Base-by-base conservation (phyloP, 2,329 filamentous ascomycete species). In the Beauveria australis region DNA sequence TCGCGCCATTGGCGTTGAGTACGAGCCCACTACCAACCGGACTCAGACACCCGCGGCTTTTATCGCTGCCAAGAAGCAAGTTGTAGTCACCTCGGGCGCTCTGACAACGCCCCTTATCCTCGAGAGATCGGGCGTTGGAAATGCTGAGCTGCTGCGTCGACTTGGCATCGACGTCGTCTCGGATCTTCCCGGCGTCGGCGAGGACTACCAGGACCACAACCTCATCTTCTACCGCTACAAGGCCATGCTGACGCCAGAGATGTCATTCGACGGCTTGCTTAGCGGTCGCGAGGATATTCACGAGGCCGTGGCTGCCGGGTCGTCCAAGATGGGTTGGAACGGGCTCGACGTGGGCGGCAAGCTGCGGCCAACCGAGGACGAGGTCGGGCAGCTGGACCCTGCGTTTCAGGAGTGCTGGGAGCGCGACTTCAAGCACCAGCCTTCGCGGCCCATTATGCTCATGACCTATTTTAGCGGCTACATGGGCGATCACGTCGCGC, bases 121-220 rank as follows among this genome's bases (percentile, higher is more conserved):
- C 1, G 82, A 87, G 67, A 74, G 83, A 24, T 87, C 84, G 2
- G 84, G 84, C 9, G 66, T 87, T 9, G 82, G 81, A 22, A 74
- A 75, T 54, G 71, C 73, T 2, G 73, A 77, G 3, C 70, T 85
- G 12, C 68, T 78, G 16, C 63, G 69, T 33, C 63, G 65, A 16
- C 73, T 71, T 1, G 79, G 79, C 1, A 78, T 86, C 9, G 72
- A 77, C 2, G 68, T 79, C 2, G 68, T 83, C 2, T 72, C 77
- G 14, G 75, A 82, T 62, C 71, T 85, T 2, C 40, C 62, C 2
- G 78, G 79, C 0, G 81, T 84, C 63, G 81, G 81, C 3, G 66
- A 74, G 49, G 69, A 75, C 44, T 80, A 81, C 0, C 80, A 69
- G 28, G 68, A 72, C 83, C 0, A 67, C 5, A 77, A 85, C 61